Evolutionary conservation across 768 basidiomycete genomes (phyloP).

Genomic region (Trametes cubensis): DNA sequence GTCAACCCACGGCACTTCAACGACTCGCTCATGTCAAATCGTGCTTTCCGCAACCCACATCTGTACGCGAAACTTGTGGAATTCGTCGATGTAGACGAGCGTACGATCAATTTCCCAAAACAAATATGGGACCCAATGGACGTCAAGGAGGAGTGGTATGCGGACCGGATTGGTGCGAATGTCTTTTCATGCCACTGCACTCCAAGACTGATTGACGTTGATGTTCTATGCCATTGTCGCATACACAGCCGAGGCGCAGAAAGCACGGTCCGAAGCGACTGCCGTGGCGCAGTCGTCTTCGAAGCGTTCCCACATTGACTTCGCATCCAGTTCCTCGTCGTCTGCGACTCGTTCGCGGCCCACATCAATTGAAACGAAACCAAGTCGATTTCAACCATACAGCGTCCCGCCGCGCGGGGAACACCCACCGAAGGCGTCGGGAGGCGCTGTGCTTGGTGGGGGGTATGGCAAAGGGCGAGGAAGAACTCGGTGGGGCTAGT

Average conservation of each 20-base stretch:
- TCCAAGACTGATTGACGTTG: neutral
- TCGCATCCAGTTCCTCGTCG: slow-evolving; percentile 34
- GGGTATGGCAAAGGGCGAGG: slow-evolving; percentile 19
- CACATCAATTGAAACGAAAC: neutral
- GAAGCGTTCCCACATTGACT: slow-evolving; percentile 48
- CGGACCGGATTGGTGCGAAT: slow-evolving; percentile 74
- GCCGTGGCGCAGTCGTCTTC: slow-evolving; percentile 40
- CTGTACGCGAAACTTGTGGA: slow-evolving; percentile 95
- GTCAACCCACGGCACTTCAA: slow-evolving; percentile 86
- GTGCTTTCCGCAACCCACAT: slow-evolving; percentile 94
- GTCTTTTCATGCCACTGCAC: neutral
- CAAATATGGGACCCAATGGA: slow-evolving; percentile 74
- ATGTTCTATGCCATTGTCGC: too few relatives aligned
- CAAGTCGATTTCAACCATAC: slow-evolving; percentile 10
- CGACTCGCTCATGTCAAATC: slow-evolving; percentile 89
- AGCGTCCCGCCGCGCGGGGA: neutral
- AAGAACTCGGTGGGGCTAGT: slow-evolving; percentile 21
- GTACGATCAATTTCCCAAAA: slow-evolving; percentile 77
- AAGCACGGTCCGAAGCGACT: slow-evolving; percentile 45
- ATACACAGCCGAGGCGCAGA: slow-evolving; percentile 43
- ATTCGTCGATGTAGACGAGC: slow-evolving; percentile 90
- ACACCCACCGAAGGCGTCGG: neutral
- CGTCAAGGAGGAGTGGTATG: slow-evolving; percentile 69
- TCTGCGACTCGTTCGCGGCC: neutral
- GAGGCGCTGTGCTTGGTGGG: slow-evolving; percentile 18